Evolutionary conservation across 2,329 filamentous ascomycete species (phyloP), one percentile per base, ranked within the genome.

Genomic region (Scytalidium lignicola): DNA sequence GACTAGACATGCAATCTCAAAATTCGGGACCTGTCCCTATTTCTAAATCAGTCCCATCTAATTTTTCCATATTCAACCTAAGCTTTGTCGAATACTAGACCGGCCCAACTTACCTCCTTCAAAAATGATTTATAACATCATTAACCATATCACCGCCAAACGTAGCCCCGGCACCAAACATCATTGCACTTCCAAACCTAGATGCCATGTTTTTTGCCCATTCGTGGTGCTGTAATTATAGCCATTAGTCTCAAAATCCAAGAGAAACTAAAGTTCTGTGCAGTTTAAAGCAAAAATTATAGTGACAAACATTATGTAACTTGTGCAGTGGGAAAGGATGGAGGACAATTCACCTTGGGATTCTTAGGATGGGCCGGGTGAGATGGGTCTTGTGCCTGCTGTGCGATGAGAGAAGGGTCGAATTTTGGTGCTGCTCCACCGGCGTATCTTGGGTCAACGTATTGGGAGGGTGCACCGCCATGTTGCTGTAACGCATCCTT

Each of bases 91-190:
- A n/a, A n/a, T n/a, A n/a, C n/a, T n/a, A n/a, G n/a, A n/a, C n/a
- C n/a, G n/a, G n/a, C n/a, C n/a, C n/a, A n/a, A n/a, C n/a, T n/a
- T n/a, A n/a, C n/a, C n/a, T n/a, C n/a, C 23, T 26, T 10, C 10
- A 26, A 26, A 26, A 26, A 6, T 56, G 49, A 15, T 44, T 51
- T 41, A 58, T 22, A 40, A 37, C 51, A 51, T 57, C 55, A 48
- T 58, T 58, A 15, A 58, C 51, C 49, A 73, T 45, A 65, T 60
- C 58, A 9, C 55, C 54, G 19, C 62, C 61, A 48, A 62, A 62
- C 0, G 59, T 63, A 1, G 63, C 61, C 1, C 62, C 63, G 3
- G 63, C 63, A 5, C 61, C 62, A 51, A 62, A 62, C 28, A 65
- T 54, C 0, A 58, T 62, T 3, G 63, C 63, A 43, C 61, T 60